Base-by-base conservation (phyloP, 768 basidiomycete genomes). In the Podaxis sp. region DNA sequence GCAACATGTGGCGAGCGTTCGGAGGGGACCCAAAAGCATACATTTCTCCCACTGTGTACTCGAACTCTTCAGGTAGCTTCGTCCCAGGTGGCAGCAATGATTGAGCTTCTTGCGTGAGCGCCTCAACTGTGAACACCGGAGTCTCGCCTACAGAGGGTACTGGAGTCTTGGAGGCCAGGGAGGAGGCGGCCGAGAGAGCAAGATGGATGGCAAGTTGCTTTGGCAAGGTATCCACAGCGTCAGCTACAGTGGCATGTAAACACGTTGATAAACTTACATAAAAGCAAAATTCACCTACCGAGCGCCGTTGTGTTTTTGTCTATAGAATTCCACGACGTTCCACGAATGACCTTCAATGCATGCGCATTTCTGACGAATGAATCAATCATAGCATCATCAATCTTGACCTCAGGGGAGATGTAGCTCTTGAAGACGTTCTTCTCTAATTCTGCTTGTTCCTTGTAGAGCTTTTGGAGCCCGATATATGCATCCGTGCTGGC, bases 401-500 rank as follows among this genome's bases (percentile, higher is more conserved):
- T 73, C 50, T 57, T 52, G 37, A 60, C 36, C 1, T 57, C 50
- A 5, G 61, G 58, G 6, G 70, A 70, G 28, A 86, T 67, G 50
- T 81, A 79, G 44, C 75, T 76, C 70, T 80, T 81, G 69, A 91
- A 82, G 0, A 74, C 65, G 16, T 68, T 76, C 68, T 85, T 88
- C 69, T 95, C 92, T 54, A 83, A 81, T 37, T 84, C 83, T 2
- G 94, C 89, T 55, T 87, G 85, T 5, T 79, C 69, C 67, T 91
- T 92, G 77, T 95, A 99, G 61, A 98, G 70, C 44, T 80, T 86
- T 70, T 98, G 95, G 11, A 99, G 80, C 16, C 84, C 80, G 51
- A 97, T 87, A 70, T 98, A 98, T 57, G 82, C 81, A 21, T 76
- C 69, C 4, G 97, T 97, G 68, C 89, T 89, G 16, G 95, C 87